Evolutionary conservation across 192 early-diverging fungal genomes (phyloP).

Genomic region (Diversispora eburnea): DNA sequence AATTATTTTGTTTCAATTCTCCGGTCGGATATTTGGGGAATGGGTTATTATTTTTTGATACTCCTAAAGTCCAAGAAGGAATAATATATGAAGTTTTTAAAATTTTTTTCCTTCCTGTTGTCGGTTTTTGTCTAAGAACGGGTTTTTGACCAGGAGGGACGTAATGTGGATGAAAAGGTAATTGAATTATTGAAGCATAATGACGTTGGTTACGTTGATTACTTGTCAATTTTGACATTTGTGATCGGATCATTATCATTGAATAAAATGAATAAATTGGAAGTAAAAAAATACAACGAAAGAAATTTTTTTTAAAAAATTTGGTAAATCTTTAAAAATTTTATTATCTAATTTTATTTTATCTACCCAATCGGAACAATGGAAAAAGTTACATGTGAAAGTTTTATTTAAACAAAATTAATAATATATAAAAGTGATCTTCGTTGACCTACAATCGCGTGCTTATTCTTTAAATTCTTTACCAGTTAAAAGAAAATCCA

Average conservation of each 20-base stretch:
- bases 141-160: slow-evolving; percentile 16
- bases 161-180: slow-evolving; percentile 21
- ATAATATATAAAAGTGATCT: too few relatives aligned
- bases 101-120: neutral
- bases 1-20: neutral
- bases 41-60: neutral
- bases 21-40: neutral
- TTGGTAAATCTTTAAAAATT: too few relatives aligned
- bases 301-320: too few relatives aligned
- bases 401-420: too few relatives aligned
- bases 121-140: neutral
- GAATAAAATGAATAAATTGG: too few relatives aligned
- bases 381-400: too few relatives aligned
- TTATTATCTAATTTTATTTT: too few relatives aligned
- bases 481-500: too few relatives aligned
- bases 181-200: slow-evolving; percentile 17
- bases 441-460: too few relatives aligned
- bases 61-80: neutral
- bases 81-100: neutral
- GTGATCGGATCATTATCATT: slow-evolving; percentile 1
- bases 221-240: neutral
- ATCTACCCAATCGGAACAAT: too few relatives aligned
- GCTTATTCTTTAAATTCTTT: too few relatives aligned
- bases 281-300: too few relatives aligned
- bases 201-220: neutral